These are phyloP conservation scores for Parmales sp. DNA, from an alignment of 108 stramenopile species.

Conservation along the genomic window DNA sequence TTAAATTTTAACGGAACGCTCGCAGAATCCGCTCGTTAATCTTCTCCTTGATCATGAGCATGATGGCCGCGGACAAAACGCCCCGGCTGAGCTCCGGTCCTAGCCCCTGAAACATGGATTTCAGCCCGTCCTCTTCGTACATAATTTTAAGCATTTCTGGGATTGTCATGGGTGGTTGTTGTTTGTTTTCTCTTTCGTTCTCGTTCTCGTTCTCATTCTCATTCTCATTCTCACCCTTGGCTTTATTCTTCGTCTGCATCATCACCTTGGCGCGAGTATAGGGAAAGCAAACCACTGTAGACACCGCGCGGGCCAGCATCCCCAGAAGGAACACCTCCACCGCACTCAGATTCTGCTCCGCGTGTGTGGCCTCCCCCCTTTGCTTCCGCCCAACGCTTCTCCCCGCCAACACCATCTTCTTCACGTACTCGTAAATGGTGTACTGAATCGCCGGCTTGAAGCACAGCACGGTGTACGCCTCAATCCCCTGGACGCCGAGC, in stretches of 20 bases:
- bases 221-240: conserved; percentile 12
- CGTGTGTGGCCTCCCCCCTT: too few relatives aligned
- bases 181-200: conserved; percentile 16
- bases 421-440: conserved; percentile 79
- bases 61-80: conserved; percentile 73
- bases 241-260: conserved; percentile 41
- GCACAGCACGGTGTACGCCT: conserved; percentile 74
- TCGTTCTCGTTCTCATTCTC: conserved; percentile 10
- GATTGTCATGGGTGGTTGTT: conserved; percentile 43
- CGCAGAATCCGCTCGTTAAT: conserved; percentile 21
- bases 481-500: too few relatives aligned
- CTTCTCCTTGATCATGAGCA: conserved; percentile 80
- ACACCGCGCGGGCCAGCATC: conserved; percentile 69
- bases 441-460: conserved; percentile 88
- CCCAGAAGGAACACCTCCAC: conserved; percentile 76
- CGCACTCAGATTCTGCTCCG: conserved; percentile 33
- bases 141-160: conserved; percentile 44
- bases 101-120: conserved; percentile 56
- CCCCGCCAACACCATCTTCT: conserved; percentile 21
- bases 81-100: conserved; percentile 78
- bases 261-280: conserved; percentile 77
- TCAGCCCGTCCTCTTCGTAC: conserved; percentile 17
- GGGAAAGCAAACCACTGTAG: conserved; percentile 73
- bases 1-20: too few relatives aligned
- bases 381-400: neutral